A percentile compares a stretch with the other conserved stretches of the same genome.
These are phyloP conservation scores for Peronospora tabacina DNA, from an alignment of 352 stramenopile genomes.

Conservation along the genomic window DNA sequence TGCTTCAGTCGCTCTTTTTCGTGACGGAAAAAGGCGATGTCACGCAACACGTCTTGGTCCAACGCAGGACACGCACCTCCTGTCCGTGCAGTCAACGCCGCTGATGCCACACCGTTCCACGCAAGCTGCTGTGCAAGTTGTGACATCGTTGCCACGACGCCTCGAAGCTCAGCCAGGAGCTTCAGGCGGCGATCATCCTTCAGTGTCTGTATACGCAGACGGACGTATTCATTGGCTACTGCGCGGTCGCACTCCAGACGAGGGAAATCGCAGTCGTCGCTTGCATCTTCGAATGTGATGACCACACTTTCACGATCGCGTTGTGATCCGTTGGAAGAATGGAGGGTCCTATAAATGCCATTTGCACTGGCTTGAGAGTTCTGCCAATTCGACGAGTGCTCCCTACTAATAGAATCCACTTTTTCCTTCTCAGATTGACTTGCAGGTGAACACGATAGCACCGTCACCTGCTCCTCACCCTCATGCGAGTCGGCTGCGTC, in stretches of 20 bases:
- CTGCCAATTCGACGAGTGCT: slow-evolving; percentile 5
- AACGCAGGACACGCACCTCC: slow-evolving; percentile 11
- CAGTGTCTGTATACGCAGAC: slow-evolving; percentile 23
- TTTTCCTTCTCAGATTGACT: slow-evolving; percentile 5
- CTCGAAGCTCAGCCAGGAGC: slow-evolving; percentile 32
- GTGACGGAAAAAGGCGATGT: slow-evolving; percentile 41
- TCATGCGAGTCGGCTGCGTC: slow-evolving; percentile 13
- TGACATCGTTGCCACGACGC: slow-evolving; percentile 32
- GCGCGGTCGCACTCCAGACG: slow-evolving; percentile 19
- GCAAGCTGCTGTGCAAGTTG: slow-evolving; percentile 30
- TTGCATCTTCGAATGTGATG: slow-evolving; percentile 20
- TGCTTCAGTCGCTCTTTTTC: slow-evolving; percentile 36
- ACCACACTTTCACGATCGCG: slow-evolving; percentile 4
- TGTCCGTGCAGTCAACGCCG: slow-evolving; percentile 18
- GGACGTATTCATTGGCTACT: slow-evolving; percentile 27
- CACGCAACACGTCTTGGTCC: slow-evolving; percentile 31
- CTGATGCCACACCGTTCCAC: slow-evolving; percentile 31
- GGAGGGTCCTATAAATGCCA: slow-evolving; percentile 1
- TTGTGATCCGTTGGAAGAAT: not conserved
- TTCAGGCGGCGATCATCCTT: slow-evolving; percentile 31
- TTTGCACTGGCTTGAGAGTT: slow-evolving; percentile 4
- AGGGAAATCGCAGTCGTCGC: slow-evolving; percentile 5
- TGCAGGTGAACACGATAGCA: not conserved
- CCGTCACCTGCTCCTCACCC: slow-evolving; percentile 12
- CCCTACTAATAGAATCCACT: slow-evolving; percentile 8